phyloP scores from a whole-genome alignment of 441 rosid genomes.

The Sinapis alba region DNA sequence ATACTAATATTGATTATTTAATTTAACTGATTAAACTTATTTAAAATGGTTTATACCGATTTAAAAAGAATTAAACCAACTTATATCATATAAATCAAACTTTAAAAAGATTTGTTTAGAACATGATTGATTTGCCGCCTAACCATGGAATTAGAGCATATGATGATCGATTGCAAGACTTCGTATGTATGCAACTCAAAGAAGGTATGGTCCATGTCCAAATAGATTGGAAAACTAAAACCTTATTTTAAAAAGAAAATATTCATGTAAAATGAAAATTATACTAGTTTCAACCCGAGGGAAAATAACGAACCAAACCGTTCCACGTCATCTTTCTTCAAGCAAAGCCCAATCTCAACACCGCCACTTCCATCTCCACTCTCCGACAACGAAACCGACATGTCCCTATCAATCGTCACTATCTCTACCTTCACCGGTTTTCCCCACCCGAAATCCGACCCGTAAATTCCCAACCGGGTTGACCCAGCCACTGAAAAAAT shows the following conservation, averaged over 20 bases:
- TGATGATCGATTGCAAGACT: not conserved
- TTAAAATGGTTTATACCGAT: too few species aligned
- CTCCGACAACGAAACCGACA: constrained; percentile 42
- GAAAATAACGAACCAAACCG: constrained; percentile 23
- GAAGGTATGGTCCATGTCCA: not conserved
- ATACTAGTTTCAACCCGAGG: not conserved
- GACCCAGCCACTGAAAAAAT: constrained; percentile 47
- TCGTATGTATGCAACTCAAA: not conserved
- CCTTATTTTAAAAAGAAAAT: not conserved
- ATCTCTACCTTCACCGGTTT: constrained; percentile 47
- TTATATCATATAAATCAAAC: too few species aligned
- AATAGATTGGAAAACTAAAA: not conserved
- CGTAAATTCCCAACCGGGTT: constrained; percentile 41
- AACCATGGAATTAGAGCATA: not conserved
- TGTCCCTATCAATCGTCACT: constrained; percentile 38
- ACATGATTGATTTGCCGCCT: too few species aligned
- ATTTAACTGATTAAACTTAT: too few species aligned
- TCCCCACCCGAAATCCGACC: constrained; percentile 61
- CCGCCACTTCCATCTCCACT: constrained; percentile 46
- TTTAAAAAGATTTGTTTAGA: too few species aligned
- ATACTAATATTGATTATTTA: too few species aligned
- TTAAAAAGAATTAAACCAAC: too few species aligned
- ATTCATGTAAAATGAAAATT: too few species aligned
- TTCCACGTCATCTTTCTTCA: constrained; percentile 35
- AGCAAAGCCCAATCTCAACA: constrained; percentile 48